These are phyloP conservation scores for Cadophora sp. DNA, from an alignment of 2,329 filamentous ascomycete species.

Conservation along the genomic window DNA sequence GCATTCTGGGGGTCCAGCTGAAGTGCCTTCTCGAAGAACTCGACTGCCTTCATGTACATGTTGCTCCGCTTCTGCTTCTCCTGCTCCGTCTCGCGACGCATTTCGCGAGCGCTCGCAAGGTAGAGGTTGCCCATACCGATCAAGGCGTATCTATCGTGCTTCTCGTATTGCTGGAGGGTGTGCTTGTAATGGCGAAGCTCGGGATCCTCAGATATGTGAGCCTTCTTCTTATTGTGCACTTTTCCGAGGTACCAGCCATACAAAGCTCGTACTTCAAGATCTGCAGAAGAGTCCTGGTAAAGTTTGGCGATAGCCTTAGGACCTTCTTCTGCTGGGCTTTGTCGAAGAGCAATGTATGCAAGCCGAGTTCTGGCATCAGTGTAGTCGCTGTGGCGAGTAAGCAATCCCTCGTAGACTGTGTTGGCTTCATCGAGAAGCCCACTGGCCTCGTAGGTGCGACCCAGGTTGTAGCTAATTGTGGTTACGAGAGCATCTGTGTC, in stretches of 20 bases:
- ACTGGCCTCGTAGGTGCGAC: slow-evolving; percentile 88
- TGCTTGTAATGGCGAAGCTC: slow-evolving; percentile 97
- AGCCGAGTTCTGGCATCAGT: slow-evolving; percentile 88
- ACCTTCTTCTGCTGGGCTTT: slow-evolving; percentile 83
- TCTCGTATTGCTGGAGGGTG: slow-evolving; percentile 91
- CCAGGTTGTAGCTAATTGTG: slow-evolving; percentile 96
- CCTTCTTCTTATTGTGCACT: slow-evolving; percentile 77
- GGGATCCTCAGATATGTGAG: slow-evolving; percentile 84
- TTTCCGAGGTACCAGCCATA: slow-evolving; percentile 97
- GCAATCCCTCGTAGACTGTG: slow-evolving; percentile 84
- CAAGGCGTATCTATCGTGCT: slow-evolving; percentile 96
- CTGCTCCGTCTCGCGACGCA: slow-evolving; percentile 86
- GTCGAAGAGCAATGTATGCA: slow-evolving; percentile 86
- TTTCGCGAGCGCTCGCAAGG: slow-evolving; percentile 88
- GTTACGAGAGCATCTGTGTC: slow-evolving; percentile 93
- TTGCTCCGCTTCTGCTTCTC: slow-evolving; percentile 91
- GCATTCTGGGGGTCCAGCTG: slow-evolving; percentile 95
- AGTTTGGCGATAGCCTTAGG: slow-evolving; percentile 85
- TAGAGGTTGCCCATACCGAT: slow-evolving; percentile 94
- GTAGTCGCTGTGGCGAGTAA: slow-evolving; percentile 88
- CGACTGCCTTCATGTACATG: slow-evolving; percentile 88
- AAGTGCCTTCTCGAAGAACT: slow-evolving; percentile 97
- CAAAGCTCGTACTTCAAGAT: slow-evolving; percentile 89
- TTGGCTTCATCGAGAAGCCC: slow-evolving; percentile 82
- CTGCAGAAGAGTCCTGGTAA: slow-evolving; percentile 81